A percentile compares a stretch with the other conserved stretches of the same genome.
phyloP scores from a whole-genome alignment of 129 eudicot genomes.

The Tagetes erecta region DNA sequence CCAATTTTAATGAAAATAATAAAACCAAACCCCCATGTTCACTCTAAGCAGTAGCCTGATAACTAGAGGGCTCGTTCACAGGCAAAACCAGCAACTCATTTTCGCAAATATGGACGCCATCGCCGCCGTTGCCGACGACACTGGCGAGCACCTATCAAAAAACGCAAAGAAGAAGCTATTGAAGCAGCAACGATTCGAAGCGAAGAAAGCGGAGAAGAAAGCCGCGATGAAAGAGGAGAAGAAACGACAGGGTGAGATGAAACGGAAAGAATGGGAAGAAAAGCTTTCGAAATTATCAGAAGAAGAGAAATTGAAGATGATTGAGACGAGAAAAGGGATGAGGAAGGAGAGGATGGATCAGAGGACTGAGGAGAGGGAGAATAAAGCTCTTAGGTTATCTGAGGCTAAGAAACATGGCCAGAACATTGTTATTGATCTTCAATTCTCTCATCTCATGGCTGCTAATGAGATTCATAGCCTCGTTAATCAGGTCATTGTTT shows the following conservation, averaged over 20 bases:
- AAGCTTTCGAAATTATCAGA: conserved; percentile 54
- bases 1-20: no score
- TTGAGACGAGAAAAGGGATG: conserved; percentile 59
- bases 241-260: conserved; percentile 60
- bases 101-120: conserved; percentile 27
- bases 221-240: conserved; percentile 63
- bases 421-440: conserved; percentile 72
- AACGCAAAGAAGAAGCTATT: conserved; percentile 78
- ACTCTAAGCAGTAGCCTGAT: conserved; percentile 26
- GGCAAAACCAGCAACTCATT: conserved; percentile 22
- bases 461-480: conserved; percentile 72
- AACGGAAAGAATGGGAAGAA: conserved; percentile 81
- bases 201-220: conserved; percentile 86
- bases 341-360: conserved; percentile 78
- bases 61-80: conserved; percentile 17
- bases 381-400: conserved; percentile 48
- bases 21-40: conserved; percentile 5
- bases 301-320: conserved; percentile 60
- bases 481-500: conserved; percentile 62
- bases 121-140: conserved; percentile 16
- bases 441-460: conserved; percentile 69
- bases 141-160: conserved; percentile 51
- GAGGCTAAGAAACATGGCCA: conserved; percentile 61
- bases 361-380: conserved; percentile 57
- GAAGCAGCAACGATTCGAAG: conserved; percentile 74